Percentiles rank a stretch among this genome's conserved stretches.
Evolutionary conservation across 2,329 filamentous ascomycete species (phyloP).

Genomic region (Pseudogymnoascus sp.): DNA sequence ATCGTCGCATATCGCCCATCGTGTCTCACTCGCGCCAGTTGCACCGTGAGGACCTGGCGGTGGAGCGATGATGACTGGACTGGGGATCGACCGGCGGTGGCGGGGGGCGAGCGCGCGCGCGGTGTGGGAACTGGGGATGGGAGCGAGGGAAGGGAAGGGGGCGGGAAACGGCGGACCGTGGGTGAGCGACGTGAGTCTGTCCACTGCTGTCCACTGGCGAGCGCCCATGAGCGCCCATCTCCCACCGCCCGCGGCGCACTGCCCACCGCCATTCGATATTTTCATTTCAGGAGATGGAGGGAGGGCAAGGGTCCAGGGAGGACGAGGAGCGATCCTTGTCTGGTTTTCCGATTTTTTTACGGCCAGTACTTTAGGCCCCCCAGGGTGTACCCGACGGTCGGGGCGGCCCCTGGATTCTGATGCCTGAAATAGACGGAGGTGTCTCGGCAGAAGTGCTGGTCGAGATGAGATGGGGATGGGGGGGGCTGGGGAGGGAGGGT

Average conservation of each 20-base stretch:
- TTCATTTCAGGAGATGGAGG: neutral
- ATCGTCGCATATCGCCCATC: neutral
- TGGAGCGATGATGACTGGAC: neutral
- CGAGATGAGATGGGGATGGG: neutral
- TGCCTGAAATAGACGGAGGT: conserved; percentile 1
- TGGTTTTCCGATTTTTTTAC: neutral
- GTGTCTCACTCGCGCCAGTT: neutral
- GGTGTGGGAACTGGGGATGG: neutral
- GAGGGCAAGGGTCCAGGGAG: neutral
- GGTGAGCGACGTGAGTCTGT: neutral
- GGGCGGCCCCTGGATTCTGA: neutral
- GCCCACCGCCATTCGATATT: neutral
- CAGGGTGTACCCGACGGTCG: conserved; percentile 1
- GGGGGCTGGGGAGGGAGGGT: neutral
- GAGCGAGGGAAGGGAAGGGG: neutral
- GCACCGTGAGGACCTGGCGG: neutral
- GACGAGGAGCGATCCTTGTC: neutral
- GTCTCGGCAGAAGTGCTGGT: conserved; percentile 3
- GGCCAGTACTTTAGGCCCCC: neutral
- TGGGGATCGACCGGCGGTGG: neutral
- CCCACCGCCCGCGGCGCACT: neutral
- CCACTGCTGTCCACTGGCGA: neutral
- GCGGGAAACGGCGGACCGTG: neutral
- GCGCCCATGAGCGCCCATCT: neutral
- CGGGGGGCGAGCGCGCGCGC: neutral